Evolutionary conservation across 441 rosid species (phyloP).

Genomic region (Capsella rubella): DNA sequence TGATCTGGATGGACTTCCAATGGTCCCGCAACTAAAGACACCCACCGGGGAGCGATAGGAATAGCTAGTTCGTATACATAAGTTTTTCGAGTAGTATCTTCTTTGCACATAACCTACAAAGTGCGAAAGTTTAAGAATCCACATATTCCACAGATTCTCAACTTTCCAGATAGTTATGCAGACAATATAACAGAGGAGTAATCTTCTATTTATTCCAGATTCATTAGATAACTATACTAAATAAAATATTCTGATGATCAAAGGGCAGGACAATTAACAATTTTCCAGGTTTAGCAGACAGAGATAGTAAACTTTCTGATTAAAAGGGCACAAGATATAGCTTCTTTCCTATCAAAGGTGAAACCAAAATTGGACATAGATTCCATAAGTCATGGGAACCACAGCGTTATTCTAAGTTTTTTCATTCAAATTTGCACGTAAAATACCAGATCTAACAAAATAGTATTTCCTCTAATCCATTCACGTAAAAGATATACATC

Average conservation of each 20-base stretch:
- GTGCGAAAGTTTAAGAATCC: constrained; percentile 1
- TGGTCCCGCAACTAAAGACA: constrained; percentile 91
- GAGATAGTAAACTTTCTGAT: constrained; percentile 8
- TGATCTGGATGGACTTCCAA: constrained; percentile 85
- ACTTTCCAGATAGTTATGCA: constrained; percentile 5
- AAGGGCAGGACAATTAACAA: not conserved
- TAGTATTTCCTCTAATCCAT: constrained; percentile 21
- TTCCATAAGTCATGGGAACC: constrained; percentile 11
- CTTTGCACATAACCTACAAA: constrained; percentile 85
- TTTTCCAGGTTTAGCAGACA: not conserved
- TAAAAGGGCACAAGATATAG: constrained; percentile 13
- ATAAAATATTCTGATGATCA: not conserved
- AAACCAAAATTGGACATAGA: constrained; percentile 15
- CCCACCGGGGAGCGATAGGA: constrained; percentile 85
- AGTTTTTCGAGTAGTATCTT: constrained; percentile 86
- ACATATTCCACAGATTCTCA: constrained; percentile 14
- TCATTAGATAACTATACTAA: not conserved
- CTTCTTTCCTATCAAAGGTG: constrained; percentile 6
- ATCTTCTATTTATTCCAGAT: constrained; percentile 8
- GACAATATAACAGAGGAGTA: not conserved
- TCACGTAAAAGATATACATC: constrained; percentile 38
- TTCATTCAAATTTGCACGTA: not conserved
- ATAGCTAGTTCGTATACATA: constrained; percentile 84
- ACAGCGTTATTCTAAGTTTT: constrained; percentile 17
- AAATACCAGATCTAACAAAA: constrained; percentile 8